Percentiles rank a stretch among this genome's conserved stretches.
Evolutionary conservation across 1,284 basidiomycete genomes (phyloP).

Genomic region (Mycena sp.): DNA sequence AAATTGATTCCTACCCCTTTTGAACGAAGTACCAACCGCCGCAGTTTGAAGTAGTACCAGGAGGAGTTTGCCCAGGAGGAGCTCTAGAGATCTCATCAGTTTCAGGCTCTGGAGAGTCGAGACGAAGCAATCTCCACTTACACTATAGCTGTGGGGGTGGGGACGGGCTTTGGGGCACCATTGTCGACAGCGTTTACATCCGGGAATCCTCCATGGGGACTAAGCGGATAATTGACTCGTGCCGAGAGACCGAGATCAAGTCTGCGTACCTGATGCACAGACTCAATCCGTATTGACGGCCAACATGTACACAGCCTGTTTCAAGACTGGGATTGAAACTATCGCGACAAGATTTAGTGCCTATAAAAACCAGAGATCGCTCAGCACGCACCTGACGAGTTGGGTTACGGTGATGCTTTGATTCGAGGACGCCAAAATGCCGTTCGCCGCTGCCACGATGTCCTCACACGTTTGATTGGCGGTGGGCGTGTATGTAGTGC

Average conservation of each 20-base stretch:
- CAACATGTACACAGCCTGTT: not conserved
- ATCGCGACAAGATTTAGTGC: too few relatives aligned
- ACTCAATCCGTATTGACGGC: not conserved
- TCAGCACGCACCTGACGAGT: slow-evolving; percentile 5
- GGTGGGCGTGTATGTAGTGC: slow-evolving; percentile 5
- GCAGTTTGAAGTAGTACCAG: slow-evolving; percentile 14
- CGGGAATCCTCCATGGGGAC: too few relatives aligned
- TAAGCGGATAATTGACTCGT: too few relatives aligned
- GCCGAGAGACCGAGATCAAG: too few relatives aligned
- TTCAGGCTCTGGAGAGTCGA: too few relatives aligned
- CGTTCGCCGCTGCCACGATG: slow-evolving; percentile 1
- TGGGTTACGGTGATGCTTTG: slow-evolving; percentile 9
- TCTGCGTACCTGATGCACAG: slow-evolving; percentile 18
- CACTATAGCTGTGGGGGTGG: slow-evolving; percentile 13
- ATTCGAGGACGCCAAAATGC: not conserved
- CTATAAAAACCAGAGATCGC: not conserved
- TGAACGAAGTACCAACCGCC: slow-evolving; percentile 12
- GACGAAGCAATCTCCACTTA: not conserved
- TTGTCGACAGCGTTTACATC: too few relatives aligned
- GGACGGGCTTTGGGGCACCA: not conserved
- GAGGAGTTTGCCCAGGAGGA: slow-evolving; percentile 13
- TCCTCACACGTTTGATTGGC: slow-evolving; percentile 16
- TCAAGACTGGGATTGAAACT: slow-evolving; percentile 16
- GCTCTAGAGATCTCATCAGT: not conserved
- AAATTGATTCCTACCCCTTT: not conserved